Evolutionary conservation across 495 filamentous ascomycete genomes (phyloP), one percentile per base, ranked within the genome.

Genomic region (Penicillium cosmopolitanum): DNA sequence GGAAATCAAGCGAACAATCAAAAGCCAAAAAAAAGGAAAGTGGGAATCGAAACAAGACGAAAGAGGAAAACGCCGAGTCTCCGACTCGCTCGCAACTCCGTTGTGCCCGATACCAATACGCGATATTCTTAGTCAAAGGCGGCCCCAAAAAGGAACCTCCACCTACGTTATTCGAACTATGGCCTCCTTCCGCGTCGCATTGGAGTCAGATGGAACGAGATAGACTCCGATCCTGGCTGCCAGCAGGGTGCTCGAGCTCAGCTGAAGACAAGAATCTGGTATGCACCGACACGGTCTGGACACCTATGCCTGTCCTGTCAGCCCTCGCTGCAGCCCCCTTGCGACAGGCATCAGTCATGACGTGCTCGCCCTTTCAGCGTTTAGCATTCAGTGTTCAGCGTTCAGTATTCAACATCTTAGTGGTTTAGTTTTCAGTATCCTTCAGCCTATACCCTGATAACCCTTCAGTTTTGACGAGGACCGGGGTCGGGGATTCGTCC

Each of bases 331-430:
- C 51, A 53, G 33, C 51, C 44, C 44, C 44, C 44, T 48, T 48
- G 44, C 44, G 44, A 48, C 44, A 23, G 52, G 31, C 36, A 36
- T 51, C 33, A 56, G 58, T 60, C 53, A 61, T 61, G 53, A 56
- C 58, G 58, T 61, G 58, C 58, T 43, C 58, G 21, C 46, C 13
- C 36, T 23, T 7, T 51, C 42, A 46, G 35, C 35, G 35, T 38
- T 38, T n/a, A n/a, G n/a, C n/a, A n/a, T n/a, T n/a, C n/a, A n/a
- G n/a, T n/a, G n/a, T n/a, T n/a, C 35, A 38, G 4, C 25, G 6
- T 38, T 38, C 35, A 38, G 35, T 10, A 38, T 38, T 38, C 11
- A 38, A 35, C 9, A 40, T 25, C 25, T 28, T 28, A 28, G 25
- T 28, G 25, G 25, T 15, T 21, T 10, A 55, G 53, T 10, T 23